phyloP scores from a whole-genome alignment of 129 eudicot species.

The Artemisia tridentata region DNA sequence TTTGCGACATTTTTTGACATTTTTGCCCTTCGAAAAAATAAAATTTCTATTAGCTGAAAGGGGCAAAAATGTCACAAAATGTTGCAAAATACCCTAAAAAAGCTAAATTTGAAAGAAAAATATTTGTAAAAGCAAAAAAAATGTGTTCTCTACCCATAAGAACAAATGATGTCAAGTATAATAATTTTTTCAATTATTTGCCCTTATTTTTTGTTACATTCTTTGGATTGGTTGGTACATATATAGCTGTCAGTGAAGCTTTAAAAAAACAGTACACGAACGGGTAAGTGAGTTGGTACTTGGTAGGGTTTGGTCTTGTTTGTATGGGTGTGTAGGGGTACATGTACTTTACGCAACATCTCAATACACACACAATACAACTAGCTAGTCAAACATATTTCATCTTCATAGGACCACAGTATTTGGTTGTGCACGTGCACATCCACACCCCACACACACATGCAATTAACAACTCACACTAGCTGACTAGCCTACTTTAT shows the following conservation, averaged over 20 bases:
- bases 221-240: background rate
- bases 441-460: background rate
- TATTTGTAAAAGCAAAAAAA: no score
- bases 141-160: no score
- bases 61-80: no score
- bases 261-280: constrained; percentile 14
- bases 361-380: background rate
- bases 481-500: background rate
- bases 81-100: no score
- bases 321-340: constrained; percentile 20
- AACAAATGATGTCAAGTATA: no score
- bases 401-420: background rate
- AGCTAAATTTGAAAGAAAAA: no score
- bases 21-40: no score
- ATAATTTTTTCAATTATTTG: no score
- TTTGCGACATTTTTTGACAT: no score
- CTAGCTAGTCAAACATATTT: background rate
- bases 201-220: no score
- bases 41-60: no score
- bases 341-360: constrained; percentile 13
- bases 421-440: constrained; percentile 19
- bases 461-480: background rate
- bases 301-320: constrained; percentile 14
- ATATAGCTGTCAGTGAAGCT: constrained; percentile 2
- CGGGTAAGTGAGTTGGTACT: constrained; percentile 10